Conservation (phyloP, 352 stramenopile species). For the Phytophthora sojae region DNA sequence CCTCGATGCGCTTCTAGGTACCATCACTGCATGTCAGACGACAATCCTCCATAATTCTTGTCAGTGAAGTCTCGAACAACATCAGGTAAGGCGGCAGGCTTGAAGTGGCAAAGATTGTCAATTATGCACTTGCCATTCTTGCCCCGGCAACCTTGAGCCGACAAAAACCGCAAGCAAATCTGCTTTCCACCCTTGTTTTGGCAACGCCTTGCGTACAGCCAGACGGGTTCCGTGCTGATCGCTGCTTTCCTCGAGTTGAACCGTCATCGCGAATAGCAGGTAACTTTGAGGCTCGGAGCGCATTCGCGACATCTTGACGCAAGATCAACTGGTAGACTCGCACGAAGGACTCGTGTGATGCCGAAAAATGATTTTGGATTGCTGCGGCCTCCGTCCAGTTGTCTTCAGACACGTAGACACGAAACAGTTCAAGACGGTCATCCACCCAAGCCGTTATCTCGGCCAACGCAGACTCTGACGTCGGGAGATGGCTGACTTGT, state of each 20-base stretch:
- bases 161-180: not conserved
- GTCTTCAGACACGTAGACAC: not conserved
- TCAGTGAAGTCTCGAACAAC: not conserved
- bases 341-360: not conserved
- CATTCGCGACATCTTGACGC: not conserved
- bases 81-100: not conserved
- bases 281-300: no score
- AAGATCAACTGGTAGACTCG: not conserved
- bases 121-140: not conserved
- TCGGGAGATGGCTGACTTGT: not conserved
- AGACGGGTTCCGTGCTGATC: not conserved
- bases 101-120: not conserved
- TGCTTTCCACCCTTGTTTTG: not conserved
- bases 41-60: not conserved
- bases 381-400: not conserved
- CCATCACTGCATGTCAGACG: not conserved
- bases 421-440: not conserved
- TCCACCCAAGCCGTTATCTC: not conserved
- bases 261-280: no score
- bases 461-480: not conserved
- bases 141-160: not conserved
- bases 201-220: not conserved
- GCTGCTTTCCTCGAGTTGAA: no score
- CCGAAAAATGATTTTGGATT: not conserved
- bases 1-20: no score